phyloP scores from a whole-genome alignment of 192 early-diverging fungal species.

The Coemansia sp. region DNA sequence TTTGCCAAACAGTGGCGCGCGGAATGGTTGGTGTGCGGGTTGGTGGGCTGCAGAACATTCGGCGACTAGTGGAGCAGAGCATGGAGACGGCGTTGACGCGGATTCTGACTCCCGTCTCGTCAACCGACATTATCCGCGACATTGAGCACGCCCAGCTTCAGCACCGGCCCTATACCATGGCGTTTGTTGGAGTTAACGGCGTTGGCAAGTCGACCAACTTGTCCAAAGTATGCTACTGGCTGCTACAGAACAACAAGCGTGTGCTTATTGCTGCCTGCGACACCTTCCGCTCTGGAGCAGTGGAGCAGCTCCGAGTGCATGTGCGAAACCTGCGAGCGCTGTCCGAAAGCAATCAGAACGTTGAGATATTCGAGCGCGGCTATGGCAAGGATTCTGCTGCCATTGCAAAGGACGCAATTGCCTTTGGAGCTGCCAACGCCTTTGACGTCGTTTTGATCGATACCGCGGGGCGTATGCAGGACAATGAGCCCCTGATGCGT shows the following conservation, averaged over 20 bases:
- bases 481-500: conserved; percentile 96
- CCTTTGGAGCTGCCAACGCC: conserved; percentile 63
- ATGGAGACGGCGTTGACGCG: conserved; percentile 83
- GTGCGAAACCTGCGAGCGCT: conserved; percentile 81
- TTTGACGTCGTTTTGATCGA: conserved; percentile 94
- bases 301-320: conserved; percentile 91
- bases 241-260: conserved; percentile 84
- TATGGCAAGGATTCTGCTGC: conserved; percentile 96
- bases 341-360: conserved; percentile 53
- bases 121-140: conserved; percentile 86
- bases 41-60: conserved; percentile 72
- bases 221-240: conserved; percentile 92
- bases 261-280: conserved; percentile 94
- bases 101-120: conserved; percentile 84
- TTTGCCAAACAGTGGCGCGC: conserved; percentile 73
- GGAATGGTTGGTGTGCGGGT: conserved; percentile 72
- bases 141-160: conserved; percentile 66
- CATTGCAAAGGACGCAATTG: conserved; percentile 92
- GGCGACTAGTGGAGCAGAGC: conserved; percentile 63
- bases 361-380: conserved; percentile 90
- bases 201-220: conserved; percentile 92
- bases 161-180: conserved; percentile 81
- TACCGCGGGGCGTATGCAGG: conserved; percentile 97
- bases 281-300: conserved; percentile 93
- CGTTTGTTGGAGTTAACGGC: conserved; percentile 94